Evolutionary conservation across 768 basidiomycete genomes (phyloP).

Genomic region (Russula griseocarnosa): DNA sequence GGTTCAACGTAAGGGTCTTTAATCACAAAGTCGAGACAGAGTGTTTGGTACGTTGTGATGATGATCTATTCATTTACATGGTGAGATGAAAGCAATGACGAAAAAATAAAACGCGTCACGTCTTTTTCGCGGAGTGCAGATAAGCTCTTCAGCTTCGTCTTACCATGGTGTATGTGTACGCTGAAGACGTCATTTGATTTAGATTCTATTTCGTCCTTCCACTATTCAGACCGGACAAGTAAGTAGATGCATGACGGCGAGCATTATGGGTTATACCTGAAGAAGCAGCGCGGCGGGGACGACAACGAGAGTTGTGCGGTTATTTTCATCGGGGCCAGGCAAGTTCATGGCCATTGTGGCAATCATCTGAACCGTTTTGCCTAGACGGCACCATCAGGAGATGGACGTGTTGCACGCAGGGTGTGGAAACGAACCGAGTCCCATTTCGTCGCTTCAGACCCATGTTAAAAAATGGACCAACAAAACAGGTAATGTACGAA

Average conservation of each 20-base stretch:
- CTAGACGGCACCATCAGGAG: constrained; percentile 31
- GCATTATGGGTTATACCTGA: constrained; percentile 43
- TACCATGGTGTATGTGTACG: constrained; percentile 70
- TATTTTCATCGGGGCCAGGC: constrained; percentile 44
- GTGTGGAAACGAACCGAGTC: constrained; percentile 39
- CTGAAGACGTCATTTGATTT: constrained; percentile 61
- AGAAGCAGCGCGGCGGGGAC: constrained; percentile 72
- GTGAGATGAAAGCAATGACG: background rate
- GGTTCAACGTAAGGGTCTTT: constrained; percentile 45
- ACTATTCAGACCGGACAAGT: constrained; percentile 38
- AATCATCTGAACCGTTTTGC: constrained; percentile 77
- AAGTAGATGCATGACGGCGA: background rate
- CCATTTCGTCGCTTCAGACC: constrained; percentile 60
- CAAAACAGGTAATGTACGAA: constrained; percentile 31
- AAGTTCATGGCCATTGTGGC: constrained; percentile 70
- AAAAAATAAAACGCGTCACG: constrained; percentile 34
- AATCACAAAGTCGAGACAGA: constrained; percentile 55
- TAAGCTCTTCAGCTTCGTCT: constrained; percentile 56
- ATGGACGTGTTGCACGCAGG: background rate
- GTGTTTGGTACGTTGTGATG: constrained; percentile 73
- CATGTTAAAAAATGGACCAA: background rate
- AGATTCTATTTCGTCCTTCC: constrained; percentile 68
- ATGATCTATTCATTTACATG: constrained; percentile 46
- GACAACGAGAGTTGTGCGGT: constrained; percentile 63
- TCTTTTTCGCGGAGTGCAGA: constrained; percentile 51